Percentiles rank a stretch among this genome's conserved stretches.
These are phyloP conservation scores for Irpex lacteus DNA, from an alignment of 1,284 basidiomycete genomes.

Conservation along the genomic window DNA sequence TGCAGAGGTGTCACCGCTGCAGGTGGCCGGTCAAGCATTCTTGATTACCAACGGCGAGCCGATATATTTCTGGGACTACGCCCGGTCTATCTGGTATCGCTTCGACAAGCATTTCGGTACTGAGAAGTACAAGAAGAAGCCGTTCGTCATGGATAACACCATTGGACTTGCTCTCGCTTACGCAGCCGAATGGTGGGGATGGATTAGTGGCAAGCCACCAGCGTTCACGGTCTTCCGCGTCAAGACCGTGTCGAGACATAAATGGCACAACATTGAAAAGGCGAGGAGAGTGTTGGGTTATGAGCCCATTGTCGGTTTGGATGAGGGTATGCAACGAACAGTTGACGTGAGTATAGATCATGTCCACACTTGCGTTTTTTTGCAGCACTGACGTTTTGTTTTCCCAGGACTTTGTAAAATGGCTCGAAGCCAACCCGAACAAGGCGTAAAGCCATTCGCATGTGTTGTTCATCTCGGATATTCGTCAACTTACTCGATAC, in stretches of 20 bases:
- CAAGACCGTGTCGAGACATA: slow-evolving; percentile 66
- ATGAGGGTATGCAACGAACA: slow-evolving; percentile 84
- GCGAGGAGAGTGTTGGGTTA: slow-evolving; percentile 91
- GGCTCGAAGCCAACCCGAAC: slow-evolving; percentile 9
- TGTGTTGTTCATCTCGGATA: not conserved
- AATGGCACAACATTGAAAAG: slow-evolving; percentile 97
- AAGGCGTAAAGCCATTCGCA: slow-evolving; percentile 1
- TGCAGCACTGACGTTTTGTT: not conserved
- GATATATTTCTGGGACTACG: slow-evolving; percentile 95
- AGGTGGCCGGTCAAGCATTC: slow-evolving; percentile 90
- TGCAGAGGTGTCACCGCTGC: slow-evolving; percentile 35
- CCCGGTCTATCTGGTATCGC: slow-evolving; percentile 81
- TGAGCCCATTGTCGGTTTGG: slow-evolving; percentile 85
- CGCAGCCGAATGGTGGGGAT: slow-evolving; percentile 74
- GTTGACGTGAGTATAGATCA: slow-evolving; percentile 54
- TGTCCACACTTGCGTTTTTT: not conserved
- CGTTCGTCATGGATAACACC: slow-evolving; percentile 57
- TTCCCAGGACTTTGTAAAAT: slow-evolving; percentile 8
- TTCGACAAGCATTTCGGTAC: slow-evolving; percentile 51
- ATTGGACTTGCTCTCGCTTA: slow-evolving; percentile 73
- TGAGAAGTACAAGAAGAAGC: slow-evolving; percentile 24
- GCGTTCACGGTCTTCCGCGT: slow-evolving; percentile 91
- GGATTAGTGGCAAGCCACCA: slow-evolving; percentile 79
- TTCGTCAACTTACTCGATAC: not conserved
- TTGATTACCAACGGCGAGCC: slow-evolving; percentile 99